A percentile compares a stretch with the other conserved stretches of the same genome.
Evolutionary conservation across 2,329 filamentous ascomycete species (phyloP).

Genomic region (Coleophoma cylindrospora): DNA sequence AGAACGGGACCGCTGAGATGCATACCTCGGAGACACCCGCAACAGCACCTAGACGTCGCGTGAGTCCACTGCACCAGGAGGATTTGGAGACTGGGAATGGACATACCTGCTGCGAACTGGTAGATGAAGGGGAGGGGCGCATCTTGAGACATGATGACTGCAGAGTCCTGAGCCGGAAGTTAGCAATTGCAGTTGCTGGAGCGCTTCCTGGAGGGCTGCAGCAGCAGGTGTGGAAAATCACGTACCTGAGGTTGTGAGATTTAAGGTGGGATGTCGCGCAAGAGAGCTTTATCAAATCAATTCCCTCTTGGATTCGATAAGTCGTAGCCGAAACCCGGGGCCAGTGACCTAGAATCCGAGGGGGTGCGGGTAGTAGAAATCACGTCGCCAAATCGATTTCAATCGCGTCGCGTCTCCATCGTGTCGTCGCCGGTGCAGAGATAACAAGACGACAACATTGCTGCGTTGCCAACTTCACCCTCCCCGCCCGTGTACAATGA

Average conservation of each 20-base stretch:
- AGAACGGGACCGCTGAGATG: slow-evolving; percentile 11
- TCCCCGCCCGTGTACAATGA: neutral
- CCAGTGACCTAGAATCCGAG: neutral
- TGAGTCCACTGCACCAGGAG: neutral
- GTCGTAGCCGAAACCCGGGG: too few relatives aligned
- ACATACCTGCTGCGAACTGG: slow-evolving; percentile 86
- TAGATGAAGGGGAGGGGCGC: slow-evolving; percentile 88
- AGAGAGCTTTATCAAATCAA: neutral
- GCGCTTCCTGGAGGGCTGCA: neutral
- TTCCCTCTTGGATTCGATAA: too few relatives aligned
- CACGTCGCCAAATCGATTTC: neutral
- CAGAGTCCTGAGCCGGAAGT: neutral
- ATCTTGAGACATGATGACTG: slow-evolving; percentile 53
- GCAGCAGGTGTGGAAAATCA: neutral
- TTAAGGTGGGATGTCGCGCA: neutral
- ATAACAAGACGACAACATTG: neutral
- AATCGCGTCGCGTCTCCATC: neutral
- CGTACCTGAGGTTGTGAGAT: neutral
- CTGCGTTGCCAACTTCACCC: neutral
- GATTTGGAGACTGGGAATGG: neutral
- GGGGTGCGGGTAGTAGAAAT: neutral
- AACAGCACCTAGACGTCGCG: slow-evolving; percentile 63
- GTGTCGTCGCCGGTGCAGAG: neutral
- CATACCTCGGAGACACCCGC: slow-evolving; percentile 95
- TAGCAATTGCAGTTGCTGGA: neutral